Evolutionary conservation across 352 stramenopile genomes (phyloP).

Genomic region (Globisporangium iwayamae): DNA sequence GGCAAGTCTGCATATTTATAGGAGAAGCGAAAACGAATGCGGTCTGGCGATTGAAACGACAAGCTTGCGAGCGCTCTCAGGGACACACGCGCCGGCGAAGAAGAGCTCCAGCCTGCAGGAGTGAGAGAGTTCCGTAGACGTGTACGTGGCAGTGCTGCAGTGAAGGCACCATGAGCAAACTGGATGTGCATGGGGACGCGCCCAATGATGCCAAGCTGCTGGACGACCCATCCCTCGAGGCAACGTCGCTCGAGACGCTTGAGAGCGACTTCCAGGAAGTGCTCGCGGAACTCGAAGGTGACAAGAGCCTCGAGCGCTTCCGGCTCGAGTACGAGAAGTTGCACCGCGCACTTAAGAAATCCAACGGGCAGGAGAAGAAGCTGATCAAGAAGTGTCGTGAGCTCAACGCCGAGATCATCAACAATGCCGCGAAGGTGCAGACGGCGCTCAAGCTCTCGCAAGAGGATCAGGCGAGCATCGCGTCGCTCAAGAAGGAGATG

Average conservation of each 20-base stretch:
- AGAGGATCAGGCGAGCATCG: slow-evolving; percentile 92
- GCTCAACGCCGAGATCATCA: slow-evolving; percentile 94
- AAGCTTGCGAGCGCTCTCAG: background rate
- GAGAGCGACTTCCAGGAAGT: slow-evolving; percentile 94
- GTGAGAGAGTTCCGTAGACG: background rate
- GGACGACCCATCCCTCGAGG: slow-evolving; percentile 45
- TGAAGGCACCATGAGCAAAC: slow-evolving; percentile 18
- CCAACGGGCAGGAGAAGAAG: slow-evolving; percentile 93
- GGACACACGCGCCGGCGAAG: background rate
- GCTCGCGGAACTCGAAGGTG: slow-evolving; percentile 86
- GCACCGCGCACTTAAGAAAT: slow-evolving; percentile 91
- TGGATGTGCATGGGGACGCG: slow-evolving; percentile 11
- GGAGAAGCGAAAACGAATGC: slow-evolving; percentile 11
- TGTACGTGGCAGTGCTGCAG: background rate
- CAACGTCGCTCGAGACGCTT: slow-evolving; percentile 77
- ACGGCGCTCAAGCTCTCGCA: slow-evolving; percentile 93
- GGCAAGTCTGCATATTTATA: background rate
- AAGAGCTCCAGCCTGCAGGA: slow-evolving; percentile 3
- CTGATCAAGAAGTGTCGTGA: slow-evolving; percentile 95
- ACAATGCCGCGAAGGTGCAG: slow-evolving; percentile 95
- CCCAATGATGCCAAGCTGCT: slow-evolving; percentile 41
- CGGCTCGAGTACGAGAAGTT: slow-evolving; percentile 95
- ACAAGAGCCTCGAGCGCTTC: slow-evolving; percentile 93
- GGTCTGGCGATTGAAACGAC: slow-evolving; percentile 10
- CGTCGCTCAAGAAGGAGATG: slow-evolving; percentile 94